Conservation (phyloP, 1,284 basidiomycete species). For the Trichosporon coremiiforme region DNA sequence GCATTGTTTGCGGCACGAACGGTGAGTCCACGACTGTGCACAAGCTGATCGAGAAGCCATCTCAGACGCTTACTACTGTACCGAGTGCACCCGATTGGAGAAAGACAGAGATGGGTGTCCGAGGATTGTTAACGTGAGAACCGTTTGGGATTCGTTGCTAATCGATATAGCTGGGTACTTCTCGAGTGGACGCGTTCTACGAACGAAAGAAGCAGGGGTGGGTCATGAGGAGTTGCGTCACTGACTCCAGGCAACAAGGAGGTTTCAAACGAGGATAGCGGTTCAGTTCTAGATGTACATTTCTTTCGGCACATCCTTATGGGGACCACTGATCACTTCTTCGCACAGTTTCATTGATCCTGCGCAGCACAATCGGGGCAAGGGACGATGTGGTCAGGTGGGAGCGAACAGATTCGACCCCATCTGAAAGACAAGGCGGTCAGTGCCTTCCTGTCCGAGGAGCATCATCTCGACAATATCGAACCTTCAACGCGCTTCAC, state of each 20-base stretch:
- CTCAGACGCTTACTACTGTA: constrained; percentile 96
- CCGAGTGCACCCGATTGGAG: constrained; percentile 92
- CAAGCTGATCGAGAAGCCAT: constrained; percentile 66
- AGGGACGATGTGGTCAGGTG: too few relatives aligned
- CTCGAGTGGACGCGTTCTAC: constrained; percentile 55
- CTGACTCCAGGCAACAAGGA: constrained; percentile 36
- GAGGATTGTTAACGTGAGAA: constrained; percentile 82
- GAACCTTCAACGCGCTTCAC: too few relatives aligned
- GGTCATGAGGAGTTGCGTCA: not conserved
- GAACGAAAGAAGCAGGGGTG: constrained; percentile 53
- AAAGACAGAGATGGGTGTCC: constrained; percentile 98
- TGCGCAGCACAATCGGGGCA: too few relatives aligned
- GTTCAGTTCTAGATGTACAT: too few relatives aligned
- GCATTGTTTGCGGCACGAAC: constrained; percentile 93
- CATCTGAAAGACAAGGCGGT: too few relatives aligned
- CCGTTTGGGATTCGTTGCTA: constrained; percentile 21
- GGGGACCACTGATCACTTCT: too few relatives aligned
- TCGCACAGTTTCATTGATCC: too few relatives aligned
- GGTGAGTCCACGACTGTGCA: constrained; percentile 61
- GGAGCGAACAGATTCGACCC: too few relatives aligned
- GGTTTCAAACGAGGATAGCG: constrained; percentile 47
- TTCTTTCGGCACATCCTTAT: too few relatives aligned
- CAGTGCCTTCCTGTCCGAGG: too few relatives aligned
- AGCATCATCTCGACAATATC: too few relatives aligned
- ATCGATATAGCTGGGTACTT: constrained; percentile 45